Evolutionary conservation across 208 protist genomes (phyloP).

Genomic region (Novymonas esmeraldas): DNA sequence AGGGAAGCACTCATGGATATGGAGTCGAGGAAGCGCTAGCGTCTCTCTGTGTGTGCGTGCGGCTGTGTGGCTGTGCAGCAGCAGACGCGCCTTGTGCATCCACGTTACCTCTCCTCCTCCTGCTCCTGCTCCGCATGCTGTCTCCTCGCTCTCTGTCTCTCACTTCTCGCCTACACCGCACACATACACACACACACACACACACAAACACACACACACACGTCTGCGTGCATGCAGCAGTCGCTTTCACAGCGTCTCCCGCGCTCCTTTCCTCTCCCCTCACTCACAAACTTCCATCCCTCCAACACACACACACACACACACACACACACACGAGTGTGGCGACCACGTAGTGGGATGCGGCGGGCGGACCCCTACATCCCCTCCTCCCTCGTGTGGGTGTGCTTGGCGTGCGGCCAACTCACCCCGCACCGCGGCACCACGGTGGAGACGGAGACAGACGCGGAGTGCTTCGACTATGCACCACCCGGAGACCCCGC

Average conservation of each 20-base stretch:
- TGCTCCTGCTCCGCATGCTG: neutral
- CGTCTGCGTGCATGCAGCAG: too few species aligned
- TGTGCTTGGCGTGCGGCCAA: slow-evolving; percentile 35
- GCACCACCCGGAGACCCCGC: neutral
- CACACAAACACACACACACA: neutral
- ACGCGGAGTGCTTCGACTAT: neutral
- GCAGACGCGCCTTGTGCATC: too few species aligned
- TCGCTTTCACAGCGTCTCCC: neutral
- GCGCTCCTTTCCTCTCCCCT: neutral
- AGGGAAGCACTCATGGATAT: too few species aligned
- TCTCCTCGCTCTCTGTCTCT: neutral
- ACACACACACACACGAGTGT: too few species aligned
- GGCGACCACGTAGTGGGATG: too few species aligned
- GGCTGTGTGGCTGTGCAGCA: neutral
- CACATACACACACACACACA: neutral
- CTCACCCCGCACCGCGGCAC: slow-evolving; percentile 23
- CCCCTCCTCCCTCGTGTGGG: slow-evolving; percentile 25
- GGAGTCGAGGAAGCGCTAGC: too few species aligned
- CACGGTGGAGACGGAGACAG: neutral
- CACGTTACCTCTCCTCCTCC: neutral
- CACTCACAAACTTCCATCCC: neutral
- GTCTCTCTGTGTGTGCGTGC: neutral
- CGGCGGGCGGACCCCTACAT: neutral
- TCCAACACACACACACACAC: neutral
- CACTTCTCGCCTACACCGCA: neutral